These are phyloP conservation scores for Delphinella strobiligena DNA, from an alignment of 2,329 filamentous ascomycete species.

Conservation along the genomic window DNA sequence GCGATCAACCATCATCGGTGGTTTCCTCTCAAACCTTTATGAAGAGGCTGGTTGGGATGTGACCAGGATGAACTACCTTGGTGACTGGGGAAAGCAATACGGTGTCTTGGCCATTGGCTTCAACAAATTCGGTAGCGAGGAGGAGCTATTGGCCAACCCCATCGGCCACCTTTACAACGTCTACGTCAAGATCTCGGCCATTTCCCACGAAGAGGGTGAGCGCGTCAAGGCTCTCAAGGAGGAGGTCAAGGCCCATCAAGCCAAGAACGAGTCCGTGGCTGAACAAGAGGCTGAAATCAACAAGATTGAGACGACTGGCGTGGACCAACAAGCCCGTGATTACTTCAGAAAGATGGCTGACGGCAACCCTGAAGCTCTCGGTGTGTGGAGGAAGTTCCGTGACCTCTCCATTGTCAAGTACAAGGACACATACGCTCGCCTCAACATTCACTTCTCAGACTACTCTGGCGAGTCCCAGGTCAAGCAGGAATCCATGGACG, in stretches of 20 bases:
- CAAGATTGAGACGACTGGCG: slow-evolving; percentile 39
- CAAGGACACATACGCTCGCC: slow-evolving; percentile 49
- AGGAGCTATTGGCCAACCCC: slow-evolving; percentile 57
- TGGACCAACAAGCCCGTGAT: slow-evolving; percentile 63
- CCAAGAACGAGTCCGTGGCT: slow-evolving; percentile 34
- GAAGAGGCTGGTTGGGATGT: slow-evolving; percentile 59
- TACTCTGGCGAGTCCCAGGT: slow-evolving; percentile 61
- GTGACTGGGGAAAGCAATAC: slow-evolving; percentile 69
- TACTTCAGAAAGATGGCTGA: slow-evolving; percentile 61
- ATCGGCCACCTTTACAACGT: slow-evolving; percentile 75
- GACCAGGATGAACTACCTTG: slow-evolving; percentile 60
- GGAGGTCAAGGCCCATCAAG: slow-evolving; percentile 29
- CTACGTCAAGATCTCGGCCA: slow-evolving; percentile 61
- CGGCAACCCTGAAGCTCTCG: slow-evolving; percentile 45
- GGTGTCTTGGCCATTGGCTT: slow-evolving; percentile 62
- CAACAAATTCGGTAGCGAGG: slow-evolving; percentile 62
- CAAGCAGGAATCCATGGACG: slow-evolving; percentile 48
- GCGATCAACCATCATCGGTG: slow-evolving; percentile 65
- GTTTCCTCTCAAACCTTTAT: slow-evolving; percentile 59
- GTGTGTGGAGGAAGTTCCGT: slow-evolving; percentile 52
- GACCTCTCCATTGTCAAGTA: slow-evolving; percentile 53
- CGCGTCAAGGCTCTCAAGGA: slow-evolving; percentile 40
- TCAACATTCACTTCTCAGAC: slow-evolving; percentile 54
- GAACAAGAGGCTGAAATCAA: slow-evolving; percentile 38
- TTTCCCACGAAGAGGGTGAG: slow-evolving; percentile 54